Percentiles rank a stretch among this genome's conserved stretches.
Evolutionary conservation across 2,329 filamentous ascomycete genomes (phyloP).

Genomic region (Hypoxylon sp.): DNA sequence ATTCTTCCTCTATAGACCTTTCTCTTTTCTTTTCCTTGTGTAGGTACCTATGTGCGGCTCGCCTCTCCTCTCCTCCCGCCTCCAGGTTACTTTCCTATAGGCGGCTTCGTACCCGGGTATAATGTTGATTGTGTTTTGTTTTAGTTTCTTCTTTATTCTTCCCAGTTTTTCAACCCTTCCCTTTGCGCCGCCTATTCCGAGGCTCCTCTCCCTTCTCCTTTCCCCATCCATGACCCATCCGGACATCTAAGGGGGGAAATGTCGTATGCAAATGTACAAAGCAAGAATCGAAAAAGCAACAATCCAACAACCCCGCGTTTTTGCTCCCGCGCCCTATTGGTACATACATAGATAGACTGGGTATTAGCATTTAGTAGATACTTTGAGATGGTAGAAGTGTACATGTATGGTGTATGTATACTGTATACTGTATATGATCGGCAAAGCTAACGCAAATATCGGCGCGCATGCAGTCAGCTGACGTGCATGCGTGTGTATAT

Average conservation of each 20-base stretch:
- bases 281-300: conserved; percentile 6
- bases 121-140: conserved; percentile 13
- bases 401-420: not conserved
- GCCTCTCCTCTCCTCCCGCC: conserved; percentile 9
- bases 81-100: conserved; percentile 9
- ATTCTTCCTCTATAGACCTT: not conserved
- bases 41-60: not conserved
- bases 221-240: conserved; percentile 1
- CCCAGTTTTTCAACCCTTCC: conserved; percentile 14
- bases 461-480: conserved; percentile 23
- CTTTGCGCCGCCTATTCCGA: conserved; percentile 15
- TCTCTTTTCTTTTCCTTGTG: conserved; percentile 11
- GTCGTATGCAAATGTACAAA: conserved; percentile 32
- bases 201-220: not conserved
- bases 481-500: conserved; percentile 1
- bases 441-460: conserved; percentile 16
- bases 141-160: not conserved
- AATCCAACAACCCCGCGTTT: not conserved
- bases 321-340: not conserved
- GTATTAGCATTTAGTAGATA: conserved; percentile 1
- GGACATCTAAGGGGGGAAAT: conserved; percentile 13
- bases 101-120: conserved; percentile 37
- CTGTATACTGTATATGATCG: conserved; percentile 7
- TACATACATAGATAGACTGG: not conserved
- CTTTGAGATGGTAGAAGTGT: not conserved